Conservation (phyloP, 2,329 filamentous ascomycete species). For the Ascochyta koolunga region DNA sequence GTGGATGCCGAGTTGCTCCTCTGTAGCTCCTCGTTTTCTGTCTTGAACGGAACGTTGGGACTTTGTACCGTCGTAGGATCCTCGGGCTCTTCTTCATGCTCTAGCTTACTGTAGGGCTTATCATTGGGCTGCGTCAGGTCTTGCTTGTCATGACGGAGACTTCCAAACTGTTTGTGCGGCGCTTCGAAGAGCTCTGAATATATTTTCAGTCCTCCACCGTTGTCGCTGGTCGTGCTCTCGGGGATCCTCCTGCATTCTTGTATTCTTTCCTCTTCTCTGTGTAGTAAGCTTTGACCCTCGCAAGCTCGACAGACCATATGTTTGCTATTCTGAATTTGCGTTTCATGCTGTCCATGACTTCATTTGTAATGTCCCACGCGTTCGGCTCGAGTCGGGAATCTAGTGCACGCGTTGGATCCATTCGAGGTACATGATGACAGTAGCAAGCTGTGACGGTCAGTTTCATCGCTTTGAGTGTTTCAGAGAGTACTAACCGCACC, state of each 20-base stretch:
- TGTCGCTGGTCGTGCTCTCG: constrained; percentile 26
- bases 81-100: constrained; percentile 22
- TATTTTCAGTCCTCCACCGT: constrained; percentile 26
- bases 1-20: constrained; percentile 4
- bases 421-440: constrained; percentile 69
- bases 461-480: background rate
- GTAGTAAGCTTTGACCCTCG: constrained; percentile 17
- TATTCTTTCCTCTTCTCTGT: constrained; percentile 19
- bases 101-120: constrained; percentile 19
- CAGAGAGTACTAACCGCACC: constrained; percentile 54
- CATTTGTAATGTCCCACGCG: constrained; percentile 26
- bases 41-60: constrained; percentile 1
- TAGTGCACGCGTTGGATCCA: constrained; percentile 67
- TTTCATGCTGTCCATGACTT: constrained; percentile 21
- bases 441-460: constrained; percentile 60
- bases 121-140: constrained; percentile 12
- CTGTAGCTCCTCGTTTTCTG: constrained; percentile 3
- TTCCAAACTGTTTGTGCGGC: constrained; percentile 30
- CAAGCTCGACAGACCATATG: constrained; percentile 20
- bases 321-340: constrained; percentile 24
- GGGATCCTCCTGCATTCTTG: constrained; percentile 23
- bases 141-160: constrained; percentile 2
- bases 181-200: constrained; percentile 26
- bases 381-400: constrained; percentile 20
- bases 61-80: constrained; percentile 3